These are phyloP conservation scores for Calonectria naviculata DNA, from an alignment of 2,329 filamentous ascomycete genomes.

Conservation along the genomic window DNA sequence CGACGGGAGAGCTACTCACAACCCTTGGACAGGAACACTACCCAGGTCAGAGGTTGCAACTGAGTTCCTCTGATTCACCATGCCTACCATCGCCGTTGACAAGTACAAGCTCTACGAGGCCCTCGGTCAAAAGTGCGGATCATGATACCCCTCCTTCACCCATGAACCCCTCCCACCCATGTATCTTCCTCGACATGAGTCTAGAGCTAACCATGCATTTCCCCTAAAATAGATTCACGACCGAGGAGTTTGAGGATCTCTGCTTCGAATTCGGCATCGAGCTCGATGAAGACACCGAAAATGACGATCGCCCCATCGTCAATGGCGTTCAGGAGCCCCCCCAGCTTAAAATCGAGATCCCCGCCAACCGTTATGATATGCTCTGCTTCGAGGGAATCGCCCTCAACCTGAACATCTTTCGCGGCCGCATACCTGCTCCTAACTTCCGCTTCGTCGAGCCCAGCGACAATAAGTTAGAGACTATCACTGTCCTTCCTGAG, in stretches of 20 bases:
- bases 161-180: slow-evolving; percentile 31
- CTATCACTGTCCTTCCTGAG: slow-evolving; percentile 80
- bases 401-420: slow-evolving; percentile 95
- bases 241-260: slow-evolving; percentile 94
- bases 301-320: slow-evolving; percentile 77
- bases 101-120: slow-evolving; percentile 96
- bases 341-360: slow-evolving; percentile 98
- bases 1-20: slow-evolving; percentile 33
- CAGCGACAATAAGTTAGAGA: slow-evolving; percentile 78
- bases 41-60: slow-evolving; percentile 37
- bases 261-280: slow-evolving; percentile 99
- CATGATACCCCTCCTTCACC: slow-evolving; percentile 33
- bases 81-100: slow-evolving; percentile 98
- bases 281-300: slow-evolving; percentile 93
- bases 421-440: slow-evolving; percentile 78
- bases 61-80: slow-evolving; percentile 54
- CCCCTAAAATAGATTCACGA: slow-evolving; percentile 74
- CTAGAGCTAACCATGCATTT: slow-evolving; percentile 31
- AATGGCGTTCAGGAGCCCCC: slow-evolving; percentile 87
- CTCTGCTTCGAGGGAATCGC: slow-evolving; percentile 97
- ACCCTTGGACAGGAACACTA: slow-evolving; percentile 31
- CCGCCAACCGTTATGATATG: slow-evolving; percentile 94
- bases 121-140: slow-evolving; percentile 81
- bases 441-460: slow-evolving; percentile 83
- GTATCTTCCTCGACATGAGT: slow-evolving; percentile 25